These are phyloP conservation scores for Euryodendron excelsum DNA, from an alignment of 148 eudicot genomes.

Conservation along the genomic window DNA sequence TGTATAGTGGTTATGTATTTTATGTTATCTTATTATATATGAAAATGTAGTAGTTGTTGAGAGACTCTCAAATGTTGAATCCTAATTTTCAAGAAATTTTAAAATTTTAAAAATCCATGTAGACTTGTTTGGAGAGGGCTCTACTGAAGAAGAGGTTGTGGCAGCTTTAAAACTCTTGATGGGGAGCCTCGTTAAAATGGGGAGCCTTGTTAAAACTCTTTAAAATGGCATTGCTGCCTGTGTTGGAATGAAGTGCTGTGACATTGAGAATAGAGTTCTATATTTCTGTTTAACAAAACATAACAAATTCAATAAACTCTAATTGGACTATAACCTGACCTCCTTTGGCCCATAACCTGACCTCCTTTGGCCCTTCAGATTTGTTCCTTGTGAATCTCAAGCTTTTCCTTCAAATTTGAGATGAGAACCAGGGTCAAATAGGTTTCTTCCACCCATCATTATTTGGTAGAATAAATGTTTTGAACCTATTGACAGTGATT, in stretches of 20 bases:
- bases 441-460: background rate
- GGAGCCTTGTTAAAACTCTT: too few species aligned
- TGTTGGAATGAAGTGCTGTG: background rate
- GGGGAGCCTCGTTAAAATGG: too few species aligned
- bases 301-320: background rate
- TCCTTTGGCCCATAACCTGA: too few species aligned
- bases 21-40: too few species aligned
- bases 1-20: too few species aligned
- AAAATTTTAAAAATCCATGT: too few species aligned
- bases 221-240: background rate
- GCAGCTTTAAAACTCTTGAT: too few species aligned
- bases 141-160: too few species aligned
- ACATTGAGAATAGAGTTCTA: background rate
- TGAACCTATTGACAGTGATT: background rate
- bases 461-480: background rate
- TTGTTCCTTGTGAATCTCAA: background rate
- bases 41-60: too few species aligned
- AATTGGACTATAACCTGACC: background rate
- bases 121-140: too few species aligned
- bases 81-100: too few species aligned
- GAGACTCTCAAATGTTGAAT: too few species aligned
- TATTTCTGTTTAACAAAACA: background rate
- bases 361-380: background rate
- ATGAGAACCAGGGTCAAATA: background rate
- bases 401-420: background rate